phyloP scores from a whole-genome alignment of 768 basidiomycete species.

The Suillus fuscotomentosus region DNA sequence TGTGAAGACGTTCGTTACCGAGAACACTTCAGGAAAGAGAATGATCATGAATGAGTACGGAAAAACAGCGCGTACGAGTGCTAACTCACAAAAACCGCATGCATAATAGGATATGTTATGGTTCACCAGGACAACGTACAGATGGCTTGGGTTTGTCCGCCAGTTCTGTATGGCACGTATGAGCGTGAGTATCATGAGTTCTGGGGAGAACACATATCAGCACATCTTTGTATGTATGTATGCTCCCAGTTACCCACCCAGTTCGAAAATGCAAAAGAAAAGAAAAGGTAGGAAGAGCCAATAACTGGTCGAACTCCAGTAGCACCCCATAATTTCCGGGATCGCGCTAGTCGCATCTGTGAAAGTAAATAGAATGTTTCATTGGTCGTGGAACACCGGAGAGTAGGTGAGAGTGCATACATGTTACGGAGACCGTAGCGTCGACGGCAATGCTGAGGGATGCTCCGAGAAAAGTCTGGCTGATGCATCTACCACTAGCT shows the following conservation, averaged over 20 bases:
- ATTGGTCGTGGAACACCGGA: not conserved
- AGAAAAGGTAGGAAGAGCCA: not conserved
- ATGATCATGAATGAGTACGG: not conserved
- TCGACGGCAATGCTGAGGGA: not conserved
- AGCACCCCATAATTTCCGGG: not conserved
- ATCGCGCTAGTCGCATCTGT: not conserved
- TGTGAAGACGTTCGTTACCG: not conserved
- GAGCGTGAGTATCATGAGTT: not conserved
- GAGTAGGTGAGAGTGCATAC: not conserved
- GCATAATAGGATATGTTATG: not conserved
- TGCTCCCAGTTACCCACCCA: not conserved
- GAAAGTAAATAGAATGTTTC: not conserved
- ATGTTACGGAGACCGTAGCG: not conserved
- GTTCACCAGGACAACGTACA: not conserved
- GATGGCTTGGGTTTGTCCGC: not conserved
- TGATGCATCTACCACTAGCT: not conserved
- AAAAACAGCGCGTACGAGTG: not conserved
- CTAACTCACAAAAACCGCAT: not conserved
- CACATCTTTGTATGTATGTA: not conserved
- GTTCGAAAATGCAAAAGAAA: not conserved
- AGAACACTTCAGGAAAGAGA: not conserved
- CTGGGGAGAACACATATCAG: not conserved
- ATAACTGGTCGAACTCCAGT: not conserved
- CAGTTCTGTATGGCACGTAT: not conserved
- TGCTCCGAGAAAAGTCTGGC: not conserved